Base-by-base conservation (phyloP, 83 land plant species). In the Thuja plicata region DNA sequence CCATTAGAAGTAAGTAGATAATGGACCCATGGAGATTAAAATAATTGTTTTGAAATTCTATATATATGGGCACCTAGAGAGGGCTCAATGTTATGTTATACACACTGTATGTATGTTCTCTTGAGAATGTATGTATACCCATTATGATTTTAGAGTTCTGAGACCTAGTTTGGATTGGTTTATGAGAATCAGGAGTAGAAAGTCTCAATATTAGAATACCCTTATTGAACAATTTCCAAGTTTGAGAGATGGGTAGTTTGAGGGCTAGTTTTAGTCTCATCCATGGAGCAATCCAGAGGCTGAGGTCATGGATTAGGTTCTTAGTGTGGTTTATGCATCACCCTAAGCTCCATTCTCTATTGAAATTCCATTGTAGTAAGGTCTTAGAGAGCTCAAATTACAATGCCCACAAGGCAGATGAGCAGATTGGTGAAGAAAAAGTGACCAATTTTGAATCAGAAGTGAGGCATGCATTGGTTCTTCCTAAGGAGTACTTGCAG, bases 191-290 rank as follows among this genome's bases (percentile, higher is more conserved):
- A 43, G 5, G 66, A 5, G 27, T 60, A 19, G 1, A 60, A 60
- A 60, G 66, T 60, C 77, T 30, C 35, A 32, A 34, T 12, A 32
- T 0, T 74, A 32, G n/a, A 32, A 11, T 19, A 11, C 35, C 77
- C 15, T 32, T 34, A 3, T 34, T 74, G 74, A 70, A 41, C 55
- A 52, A 15, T 52, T 52, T 52, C 15, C 55, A 21, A 45, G 85
- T 5, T 46, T 43, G 12, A 41, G 15, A n/a, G 85, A 82, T 82
- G 54, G 50, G 48, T 11, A 82, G 85, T 46, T 46, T 79, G 43
- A 79, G 83, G 40, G 83, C 21, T 38, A 38, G 83, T 38, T 79
- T 32, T 30, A 82, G 85, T 43, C n/a, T 82, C 85, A 27, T 82
- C 50, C 15, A 43, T 43, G 54, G 54, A 45, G 30, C n/a, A 43